These are phyloP conservation scores for Naganishia sp. DNA, from an alignment of 1,284 basidiomycete species.

Conservation along the genomic window DNA sequence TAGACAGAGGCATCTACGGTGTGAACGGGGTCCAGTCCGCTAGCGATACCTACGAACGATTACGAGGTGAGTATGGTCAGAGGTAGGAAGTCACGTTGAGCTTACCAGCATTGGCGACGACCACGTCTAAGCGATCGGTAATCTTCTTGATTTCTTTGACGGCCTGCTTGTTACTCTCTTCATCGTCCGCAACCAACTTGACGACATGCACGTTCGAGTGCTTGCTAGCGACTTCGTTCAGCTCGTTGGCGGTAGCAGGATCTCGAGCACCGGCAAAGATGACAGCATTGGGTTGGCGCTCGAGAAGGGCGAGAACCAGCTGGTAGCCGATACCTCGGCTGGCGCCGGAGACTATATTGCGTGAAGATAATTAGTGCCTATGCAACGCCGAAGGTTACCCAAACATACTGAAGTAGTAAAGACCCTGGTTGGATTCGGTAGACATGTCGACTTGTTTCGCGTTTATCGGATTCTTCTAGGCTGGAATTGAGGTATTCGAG, in stretches of 20 bases:
- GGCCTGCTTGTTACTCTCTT: slow-evolving; percentile 29
- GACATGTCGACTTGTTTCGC: no score
- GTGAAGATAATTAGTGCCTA: not conserved
- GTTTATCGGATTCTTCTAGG: not conserved
- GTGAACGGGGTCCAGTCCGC: not conserved
- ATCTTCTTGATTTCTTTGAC: slow-evolving; percentile 31
- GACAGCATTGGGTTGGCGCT: slow-evolving; percentile 25
- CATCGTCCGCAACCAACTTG: slow-evolving; percentile 32
- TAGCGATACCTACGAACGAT: not conserved
- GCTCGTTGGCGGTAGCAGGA: slow-evolving; percentile 26
- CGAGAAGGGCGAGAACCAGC: slow-evolving; percentile 33
- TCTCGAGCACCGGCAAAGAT: slow-evolving; percentile 40
- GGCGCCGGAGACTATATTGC: slow-evolving; percentile 33
- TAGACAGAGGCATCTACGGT: not conserved
- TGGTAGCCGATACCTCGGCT: slow-evolving; percentile 36
- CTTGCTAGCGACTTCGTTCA: slow-evolving; percentile 32
- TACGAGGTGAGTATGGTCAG: not conserved
- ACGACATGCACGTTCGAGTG: slow-evolving; percentile 23
- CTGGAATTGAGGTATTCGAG: not conserved
- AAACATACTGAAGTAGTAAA: not conserved
- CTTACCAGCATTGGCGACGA: slow-evolving; percentile 32
- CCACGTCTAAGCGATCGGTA: slow-evolving; percentile 30
- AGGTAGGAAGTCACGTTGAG: not conserved
- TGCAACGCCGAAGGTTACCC: no score
- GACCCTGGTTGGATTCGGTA: not conserved